Evolutionary conservation across 257 asterid species (phyloP), one percentile per base, ranked within the genome.

Genomic region (Fraxinus anomala): DNA sequence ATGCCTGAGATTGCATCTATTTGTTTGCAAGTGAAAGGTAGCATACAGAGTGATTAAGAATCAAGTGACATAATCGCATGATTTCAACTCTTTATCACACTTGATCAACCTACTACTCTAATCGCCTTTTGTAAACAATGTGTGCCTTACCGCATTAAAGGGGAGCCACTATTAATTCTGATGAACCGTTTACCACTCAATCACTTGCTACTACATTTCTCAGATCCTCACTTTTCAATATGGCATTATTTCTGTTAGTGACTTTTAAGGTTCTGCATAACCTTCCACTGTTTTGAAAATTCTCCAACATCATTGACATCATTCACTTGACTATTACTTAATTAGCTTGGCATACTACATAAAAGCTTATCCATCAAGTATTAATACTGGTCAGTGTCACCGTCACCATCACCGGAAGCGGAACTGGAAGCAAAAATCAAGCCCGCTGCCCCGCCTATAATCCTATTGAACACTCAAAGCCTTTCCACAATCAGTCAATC

Each of bases 41-140:
- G 54, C 54, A 44, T 44, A n/a, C 66, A 56, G 0, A n/a, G 26
- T 19, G 26, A 56, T 56, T 21, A 56, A 56, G 30, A 56, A 56
- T 54, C 67, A 59, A 21, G 28, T 59, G 67, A 7, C 12, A 14
- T n/a, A 30, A 59, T 56, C 28, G 0, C 67, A 59, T 8, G 12
- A 59, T 59, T 30, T 59, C 30, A 59, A 59, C 67, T 59, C 30
- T 59, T n/a, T n/a, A 59, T 59, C 67, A 59, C 67, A 59, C 30
- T 23, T 59, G 67, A 59, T 59, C 67, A 59, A 59, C 67, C 30
- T n/a, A 59, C 4, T 12, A 2, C 30, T 59, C 67, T 59, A 59
- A 4, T 59, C 13, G 0, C 1, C 30, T 59, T 1, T 2, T 59
- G 5, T 59, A n/a, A 59, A 21, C 67, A 59, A 8, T 59, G 67